Evolutionary conservation across 2,329 filamentous ascomycete genomes (phyloP).

Genomic region (Verruconis gallopava): DNA sequence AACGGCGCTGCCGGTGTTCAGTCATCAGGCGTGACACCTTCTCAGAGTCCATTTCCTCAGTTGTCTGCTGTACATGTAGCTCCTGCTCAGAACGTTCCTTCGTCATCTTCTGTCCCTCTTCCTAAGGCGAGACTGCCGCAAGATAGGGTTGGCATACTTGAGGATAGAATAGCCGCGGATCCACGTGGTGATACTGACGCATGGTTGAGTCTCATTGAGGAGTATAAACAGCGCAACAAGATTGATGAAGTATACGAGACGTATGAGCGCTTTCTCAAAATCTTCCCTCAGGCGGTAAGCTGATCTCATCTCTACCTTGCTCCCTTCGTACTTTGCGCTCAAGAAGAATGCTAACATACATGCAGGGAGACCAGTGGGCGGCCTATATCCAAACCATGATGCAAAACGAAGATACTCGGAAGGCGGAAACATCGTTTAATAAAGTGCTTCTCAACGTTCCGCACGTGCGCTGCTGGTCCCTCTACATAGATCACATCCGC

Average conservation of each 20-base stretch:
- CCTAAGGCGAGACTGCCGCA: conserved; percentile 47
- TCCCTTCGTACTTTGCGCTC: neutral
- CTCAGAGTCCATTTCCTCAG: conserved; percentile 21
- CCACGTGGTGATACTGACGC: conserved; percentile 85
- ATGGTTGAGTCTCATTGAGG: conserved; percentile 76
- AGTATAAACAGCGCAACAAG: conserved; percentile 70
- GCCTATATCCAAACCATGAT: conserved; percentile 83
- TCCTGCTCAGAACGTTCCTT: conserved; percentile 11
- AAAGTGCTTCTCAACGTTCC: conserved; percentile 65
- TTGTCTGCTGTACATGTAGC: conserved; percentile 12
- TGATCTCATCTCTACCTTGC: too few relatives aligned
- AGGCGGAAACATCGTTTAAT: conserved; percentile 73
- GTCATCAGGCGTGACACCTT: conserved; percentile 26
- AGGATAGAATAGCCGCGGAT: conserved; percentile 85
- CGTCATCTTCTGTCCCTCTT: conserved; percentile 14
- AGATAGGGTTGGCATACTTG: conserved; percentile 66
- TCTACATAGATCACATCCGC: conserved; percentile 91
- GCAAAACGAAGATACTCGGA: conserved; percentile 66
- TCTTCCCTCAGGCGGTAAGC: conserved; percentile 84
- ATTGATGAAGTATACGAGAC: conserved; percentile 66
- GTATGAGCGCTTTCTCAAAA: conserved; percentile 75
- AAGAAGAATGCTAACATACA: conserved; percentile 8
- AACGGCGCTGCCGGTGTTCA: conserved; percentile 17
- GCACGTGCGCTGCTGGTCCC: conserved; percentile 78
- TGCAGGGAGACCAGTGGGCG: conserved; percentile 81